These are phyloP conservation scores for Calycina herbarum DNA, from an alignment of 2,329 filamentous ascomycete genomes.

Conservation along the genomic window DNA sequence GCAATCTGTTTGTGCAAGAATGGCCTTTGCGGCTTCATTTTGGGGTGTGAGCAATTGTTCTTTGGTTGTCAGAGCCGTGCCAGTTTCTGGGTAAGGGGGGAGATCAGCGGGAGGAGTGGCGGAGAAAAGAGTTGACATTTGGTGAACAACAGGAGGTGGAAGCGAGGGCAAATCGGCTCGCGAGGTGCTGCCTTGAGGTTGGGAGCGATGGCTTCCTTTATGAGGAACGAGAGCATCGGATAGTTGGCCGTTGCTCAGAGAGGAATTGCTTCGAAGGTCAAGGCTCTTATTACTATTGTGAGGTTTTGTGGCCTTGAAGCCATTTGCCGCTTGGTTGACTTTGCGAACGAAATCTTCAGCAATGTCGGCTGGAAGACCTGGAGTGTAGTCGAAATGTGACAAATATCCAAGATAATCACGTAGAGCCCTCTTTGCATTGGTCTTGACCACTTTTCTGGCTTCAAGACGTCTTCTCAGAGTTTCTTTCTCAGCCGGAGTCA, in stretches of 20 bases:
- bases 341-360: constrained; percentile 53
- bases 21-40: constrained; percentile 34
- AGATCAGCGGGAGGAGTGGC: constrained; percentile 65
- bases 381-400: constrained; percentile 75
- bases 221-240: constrained; percentile 48
- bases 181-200: constrained; percentile 34
- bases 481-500: constrained; percentile 48
- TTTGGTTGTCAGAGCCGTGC: constrained; percentile 36
- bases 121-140: constrained; percentile 68
- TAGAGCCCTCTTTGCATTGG: constrained; percentile 73
- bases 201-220: constrained; percentile 35
- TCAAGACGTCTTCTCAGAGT: constrained; percentile 50
- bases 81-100: constrained; percentile 62
- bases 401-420: constrained; percentile 74
- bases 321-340: constrained; percentile 56
- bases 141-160: constrained; percentile 50
- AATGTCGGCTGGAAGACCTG: constrained; percentile 42
- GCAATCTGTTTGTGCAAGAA: constrained; percentile 45
- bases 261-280: constrained; percentile 36
- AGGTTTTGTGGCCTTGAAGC: constrained; percentile 44
- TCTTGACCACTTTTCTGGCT: constrained; percentile 68
- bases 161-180: constrained; percentile 44
- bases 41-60: constrained; percentile 36
- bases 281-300: constrained; percentile 28
- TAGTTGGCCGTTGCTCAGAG: constrained; percentile 36